Evolutionary conservation across 345 rosid species (phyloP).

Genomic region (Linum lewisii): DNA sequence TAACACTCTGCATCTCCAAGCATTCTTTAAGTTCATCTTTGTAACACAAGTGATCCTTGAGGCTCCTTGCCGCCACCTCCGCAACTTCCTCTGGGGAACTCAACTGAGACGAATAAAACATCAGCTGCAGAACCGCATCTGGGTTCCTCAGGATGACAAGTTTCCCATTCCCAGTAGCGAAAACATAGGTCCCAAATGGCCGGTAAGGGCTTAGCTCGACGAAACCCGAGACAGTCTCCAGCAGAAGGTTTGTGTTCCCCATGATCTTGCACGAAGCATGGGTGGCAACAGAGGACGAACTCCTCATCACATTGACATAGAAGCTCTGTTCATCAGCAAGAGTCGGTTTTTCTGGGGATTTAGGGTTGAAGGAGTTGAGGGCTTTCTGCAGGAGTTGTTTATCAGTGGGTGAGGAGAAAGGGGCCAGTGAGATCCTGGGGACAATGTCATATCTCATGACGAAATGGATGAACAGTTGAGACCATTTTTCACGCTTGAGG

Average conservation of each 20-base stretch:
- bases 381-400: slow-evolving; percentile 18
- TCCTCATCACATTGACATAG: slow-evolving; percentile 39
- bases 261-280: slow-evolving; percentile 49
- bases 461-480: slow-evolving; percentile 46
- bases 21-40: slow-evolving; percentile 19
- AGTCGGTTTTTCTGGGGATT: background rate
- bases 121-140: slow-evolving; percentile 60
- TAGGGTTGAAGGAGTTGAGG: slow-evolving; percentile 22
- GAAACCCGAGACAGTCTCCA: slow-evolving; percentile 49
- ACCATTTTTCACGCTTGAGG: slow-evolving; percentile 62
- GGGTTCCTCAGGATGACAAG: slow-evolving; percentile 48
- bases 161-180: slow-evolving; percentile 37
- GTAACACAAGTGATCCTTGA: slow-evolving; percentile 40
- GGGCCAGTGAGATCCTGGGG: slow-evolving; percentile 58
- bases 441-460: slow-evolving; percentile 55
- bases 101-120: slow-evolving; percentile 57
- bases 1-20: slow-evolving; percentile 21
- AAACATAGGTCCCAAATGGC: slow-evolving; percentile 65
- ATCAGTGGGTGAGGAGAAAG: slow-evolving; percentile 25
- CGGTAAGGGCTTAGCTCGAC: slow-evolving; percentile 65
- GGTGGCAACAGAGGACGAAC: slow-evolving; percentile 44
- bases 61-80: slow-evolving; percentile 28
- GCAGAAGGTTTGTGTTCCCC: slow-evolving; percentile 54
- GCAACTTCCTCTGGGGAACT: slow-evolving; percentile 23
- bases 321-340: slow-evolving; percentile 14